phyloP scores from a whole-genome alignment of 768 basidiomycete genomes.

The Amanita fuliginea region DNA sequence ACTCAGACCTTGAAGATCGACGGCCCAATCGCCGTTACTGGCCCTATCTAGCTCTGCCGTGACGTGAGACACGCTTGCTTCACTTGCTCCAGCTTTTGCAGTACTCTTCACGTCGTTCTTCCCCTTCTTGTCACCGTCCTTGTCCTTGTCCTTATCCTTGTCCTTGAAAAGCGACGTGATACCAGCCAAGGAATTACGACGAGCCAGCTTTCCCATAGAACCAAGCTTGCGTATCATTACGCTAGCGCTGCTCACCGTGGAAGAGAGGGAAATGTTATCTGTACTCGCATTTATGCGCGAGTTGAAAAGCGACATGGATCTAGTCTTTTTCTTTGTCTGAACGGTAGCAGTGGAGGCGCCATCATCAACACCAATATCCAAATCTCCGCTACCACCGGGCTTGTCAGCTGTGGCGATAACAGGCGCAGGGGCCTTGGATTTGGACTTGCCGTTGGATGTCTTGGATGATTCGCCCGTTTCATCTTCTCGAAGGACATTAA shows the following conservation, averaged over 20 bases:
- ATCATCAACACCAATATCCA: conserved; percentile 27
- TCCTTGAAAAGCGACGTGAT: conserved; percentile 90
- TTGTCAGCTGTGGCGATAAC: conserved; percentile 18
- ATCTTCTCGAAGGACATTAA: conserved; percentile 51
- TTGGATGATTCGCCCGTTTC: conserved; percentile 30
- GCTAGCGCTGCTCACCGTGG: conserved; percentile 88
- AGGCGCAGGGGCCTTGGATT: conserved; percentile 20
- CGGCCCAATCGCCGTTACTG: conserved; percentile 47
- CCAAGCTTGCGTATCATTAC: conserved; percentile 93
- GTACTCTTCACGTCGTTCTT: conserved; percentile 31
- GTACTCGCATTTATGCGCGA: conserved; percentile 74
- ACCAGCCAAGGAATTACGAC: conserved; percentile 72
- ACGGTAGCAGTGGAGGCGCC: conserved; percentile 31
- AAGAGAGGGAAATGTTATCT: conserved; percentile 90
- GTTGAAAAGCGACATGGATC: conserved; percentile 74
- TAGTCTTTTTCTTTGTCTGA: conserved; percentile 50
- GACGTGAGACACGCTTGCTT: conserved; percentile 61
- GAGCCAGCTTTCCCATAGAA: conserved; percentile 69
- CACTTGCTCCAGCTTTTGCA: conserved; percentile 48
- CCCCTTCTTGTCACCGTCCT: conserved; percentile 31
- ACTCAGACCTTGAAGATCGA: conserved; percentile 64
- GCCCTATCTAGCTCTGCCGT: conserved; percentile 74
- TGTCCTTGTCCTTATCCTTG: conserved; percentile 48
- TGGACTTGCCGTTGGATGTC: conserved; percentile 16
- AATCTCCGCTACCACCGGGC: conserved; percentile 13